Percentiles rank a stretch among this genome's conserved stretches.
Evolutionary conservation across 768 basidiomycete genomes (phyloP).

Genomic region (Hypholoma sublateritium): DNA sequence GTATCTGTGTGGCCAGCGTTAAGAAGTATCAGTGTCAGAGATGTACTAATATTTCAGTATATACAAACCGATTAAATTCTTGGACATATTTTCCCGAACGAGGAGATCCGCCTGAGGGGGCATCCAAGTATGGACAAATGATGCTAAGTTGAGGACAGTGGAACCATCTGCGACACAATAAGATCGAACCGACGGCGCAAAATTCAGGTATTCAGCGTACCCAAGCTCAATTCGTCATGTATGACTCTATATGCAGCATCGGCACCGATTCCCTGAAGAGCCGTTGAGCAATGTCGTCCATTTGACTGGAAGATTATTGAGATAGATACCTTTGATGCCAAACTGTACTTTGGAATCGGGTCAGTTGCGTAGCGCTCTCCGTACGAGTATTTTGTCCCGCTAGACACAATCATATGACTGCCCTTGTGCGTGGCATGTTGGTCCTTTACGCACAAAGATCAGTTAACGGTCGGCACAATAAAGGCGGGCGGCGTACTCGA

Average conservation of each 20-base stretch:
- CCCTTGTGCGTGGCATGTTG: constrained; percentile 18
- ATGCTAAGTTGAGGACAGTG: constrained; percentile 63
- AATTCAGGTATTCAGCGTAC: constrained; percentile 34
- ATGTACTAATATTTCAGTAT: neutral
- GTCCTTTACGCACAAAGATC: constrained; percentile 5
- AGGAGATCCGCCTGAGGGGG: constrained; percentile 50
- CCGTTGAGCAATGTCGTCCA: neutral
- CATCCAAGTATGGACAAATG: constrained; percentile 66
- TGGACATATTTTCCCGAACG: constrained; percentile 61
- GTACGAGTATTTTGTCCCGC: constrained; percentile 44
- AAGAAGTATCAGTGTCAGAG: neutral
- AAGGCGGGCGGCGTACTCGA: constrained; percentile 34
- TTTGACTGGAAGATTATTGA: neutral
- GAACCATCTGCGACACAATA: constrained; percentile 45
- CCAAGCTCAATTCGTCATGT: constrained; percentile 59
- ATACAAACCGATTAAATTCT: constrained; percentile 55
- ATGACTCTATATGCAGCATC: constrained; percentile 58
- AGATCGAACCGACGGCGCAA: neutral
- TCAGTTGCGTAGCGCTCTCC: constrained; percentile 64
- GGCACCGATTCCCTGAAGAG: constrained; percentile 50
- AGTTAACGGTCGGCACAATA: constrained; percentile 5
- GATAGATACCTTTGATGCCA: constrained; percentile 50
- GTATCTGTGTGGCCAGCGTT: constrained; percentile 22
- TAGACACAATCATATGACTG: constrained; percentile 38
- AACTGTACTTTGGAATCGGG: constrained; percentile 68